Percentiles rank a stretch among this genome's conserved stretches.
Conservation (phyloP, 2,329 filamentous ascomycete species). For the Fusarium musae region DNA sequence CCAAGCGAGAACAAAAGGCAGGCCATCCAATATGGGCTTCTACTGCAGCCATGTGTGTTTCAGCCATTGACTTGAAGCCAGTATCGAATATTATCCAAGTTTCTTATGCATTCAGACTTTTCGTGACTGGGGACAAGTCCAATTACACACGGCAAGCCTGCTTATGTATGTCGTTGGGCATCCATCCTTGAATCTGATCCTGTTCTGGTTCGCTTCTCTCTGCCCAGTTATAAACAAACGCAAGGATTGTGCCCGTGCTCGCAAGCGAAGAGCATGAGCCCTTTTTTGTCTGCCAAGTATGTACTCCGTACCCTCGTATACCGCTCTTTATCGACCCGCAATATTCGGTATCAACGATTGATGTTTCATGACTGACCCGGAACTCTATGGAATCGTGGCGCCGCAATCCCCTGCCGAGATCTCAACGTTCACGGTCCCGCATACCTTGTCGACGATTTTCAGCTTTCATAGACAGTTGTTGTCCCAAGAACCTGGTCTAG, state of each 20-base stretch:
- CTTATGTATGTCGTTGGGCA: slow-evolving; percentile 19
- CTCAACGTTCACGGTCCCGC: slow-evolving; percentile 19
- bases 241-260: slow-evolving; percentile 12
- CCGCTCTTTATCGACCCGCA: slow-evolving; percentile 32
- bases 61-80: slow-evolving; percentile 6
- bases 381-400: slow-evolving; percentile 31
- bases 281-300: not conserved
- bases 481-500: slow-evolving; percentile 11
- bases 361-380: slow-evolving; percentile 12
- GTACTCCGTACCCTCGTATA: not conserved
- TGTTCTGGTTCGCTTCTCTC: slow-evolving; percentile 7
- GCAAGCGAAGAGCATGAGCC: slow-evolving; percentile 4
- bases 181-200: slow-evolving; percentile 5
- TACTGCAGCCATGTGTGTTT: slow-evolving; percentile 13
- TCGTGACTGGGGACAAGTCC: not conserved
- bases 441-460: slow-evolving; percentile 21
- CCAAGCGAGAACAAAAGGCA: slow-evolving; percentile 18
- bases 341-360: slow-evolving; percentile 5
- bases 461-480: slow-evolving; percentile 21
- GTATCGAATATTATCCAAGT: slow-evolving; percentile 9
- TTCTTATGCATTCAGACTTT: slow-evolving; percentile 19
- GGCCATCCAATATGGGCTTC: slow-evolving; percentile 8
- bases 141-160: not conserved
- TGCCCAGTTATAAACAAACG: slow-evolving; percentile 5
- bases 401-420: slow-evolving; percentile 20